Percentiles rank a stretch among this genome's conserved stretches.
phyloP scores from a whole-genome alignment of 2,329 filamentous ascomycete genomes.

The Ilyonectria mors-panacis region DNA sequence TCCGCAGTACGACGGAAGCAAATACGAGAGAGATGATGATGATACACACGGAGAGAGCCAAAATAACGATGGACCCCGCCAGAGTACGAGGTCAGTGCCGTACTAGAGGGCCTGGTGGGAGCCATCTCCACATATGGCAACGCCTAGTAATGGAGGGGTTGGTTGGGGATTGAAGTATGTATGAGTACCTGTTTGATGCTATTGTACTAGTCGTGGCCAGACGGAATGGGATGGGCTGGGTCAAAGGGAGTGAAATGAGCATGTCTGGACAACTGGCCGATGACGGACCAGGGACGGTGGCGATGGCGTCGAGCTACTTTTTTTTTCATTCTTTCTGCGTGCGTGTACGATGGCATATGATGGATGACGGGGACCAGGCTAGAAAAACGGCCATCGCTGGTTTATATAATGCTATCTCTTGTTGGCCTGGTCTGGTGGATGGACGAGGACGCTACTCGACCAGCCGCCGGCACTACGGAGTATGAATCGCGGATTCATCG shows the following conservation, averaged over 20 bases:
- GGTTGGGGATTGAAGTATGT: background rate
- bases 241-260: slow-evolving; percentile 5
- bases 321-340: background rate
- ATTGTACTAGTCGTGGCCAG: slow-evolving; percentile 10
- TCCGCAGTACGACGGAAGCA: background rate
- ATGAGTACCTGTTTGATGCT: slow-evolving; percentile 1
- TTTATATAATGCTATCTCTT: slow-evolving; percentile 12
- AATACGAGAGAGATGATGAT: background rate
- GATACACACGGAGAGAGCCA: background rate
- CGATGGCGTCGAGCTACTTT: slow-evolving; percentile 33
- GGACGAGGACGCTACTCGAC: slow-evolving; percentile 16
- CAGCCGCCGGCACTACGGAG: background rate
- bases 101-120: background rate
- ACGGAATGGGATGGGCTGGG: background rate
- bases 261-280: slow-evolving; percentile 14
- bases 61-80: background rate
- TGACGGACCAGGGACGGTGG: slow-evolving; percentile 19
- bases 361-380: slow-evolving; percentile 1
- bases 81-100: background rate
- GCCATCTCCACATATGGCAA: background rate
- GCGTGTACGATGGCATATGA: slow-evolving; percentile 22
- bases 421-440: slow-evolving; percentile 8
- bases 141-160: background rate
- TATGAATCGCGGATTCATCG: slow-evolving; percentile 6
- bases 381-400: slow-evolving; percentile 6